phyloP scores from a whole-genome alignment of 176 grass and related monocot species.

The Olyra latifolia region DNA sequence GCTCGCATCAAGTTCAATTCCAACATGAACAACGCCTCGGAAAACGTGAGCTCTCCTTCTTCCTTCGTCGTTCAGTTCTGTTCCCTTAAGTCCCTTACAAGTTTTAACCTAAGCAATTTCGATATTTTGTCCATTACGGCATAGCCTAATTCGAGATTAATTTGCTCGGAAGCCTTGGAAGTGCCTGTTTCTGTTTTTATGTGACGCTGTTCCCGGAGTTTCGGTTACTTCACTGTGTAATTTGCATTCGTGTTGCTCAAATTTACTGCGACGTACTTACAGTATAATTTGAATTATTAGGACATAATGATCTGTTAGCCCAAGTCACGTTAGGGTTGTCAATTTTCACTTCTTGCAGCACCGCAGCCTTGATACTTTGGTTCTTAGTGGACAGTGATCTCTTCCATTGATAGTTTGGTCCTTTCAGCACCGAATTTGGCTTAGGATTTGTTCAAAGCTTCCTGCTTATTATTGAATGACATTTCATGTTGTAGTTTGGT shows the following conservation, averaged over 20 bases:
- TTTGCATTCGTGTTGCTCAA: constrained; percentile 27
- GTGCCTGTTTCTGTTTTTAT: background rate
- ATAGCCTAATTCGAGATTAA: background rate
- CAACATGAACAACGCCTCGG: constrained; percentile 55
- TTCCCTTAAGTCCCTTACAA: background rate
- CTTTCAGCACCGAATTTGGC: background rate
- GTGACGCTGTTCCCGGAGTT: constrained; percentile 15
- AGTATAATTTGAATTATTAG: constrained; percentile 7
- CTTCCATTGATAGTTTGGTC: background rate
- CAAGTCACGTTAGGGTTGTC: background rate
- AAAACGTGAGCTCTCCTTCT: constrained; percentile 67
- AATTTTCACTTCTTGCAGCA: background rate
- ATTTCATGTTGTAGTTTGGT: constrained; percentile 6
- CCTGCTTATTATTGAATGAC: background rate
- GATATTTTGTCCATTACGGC: background rate
- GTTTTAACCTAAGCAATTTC: constrained; percentile 44
- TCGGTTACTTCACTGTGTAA: constrained; percentile 18
- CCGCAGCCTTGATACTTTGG: background rate
- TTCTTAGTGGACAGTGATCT: background rate
- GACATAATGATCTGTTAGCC: background rate
- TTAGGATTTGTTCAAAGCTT: constrained; percentile 8
- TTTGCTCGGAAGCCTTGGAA: background rate
- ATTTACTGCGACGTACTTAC: background rate
- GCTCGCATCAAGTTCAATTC: constrained; percentile 91
- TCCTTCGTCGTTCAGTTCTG: constrained; percentile 14